Conservation (phyloP, 169 alveolate genomes). For the Cryptosporidium sp. region DNA sequence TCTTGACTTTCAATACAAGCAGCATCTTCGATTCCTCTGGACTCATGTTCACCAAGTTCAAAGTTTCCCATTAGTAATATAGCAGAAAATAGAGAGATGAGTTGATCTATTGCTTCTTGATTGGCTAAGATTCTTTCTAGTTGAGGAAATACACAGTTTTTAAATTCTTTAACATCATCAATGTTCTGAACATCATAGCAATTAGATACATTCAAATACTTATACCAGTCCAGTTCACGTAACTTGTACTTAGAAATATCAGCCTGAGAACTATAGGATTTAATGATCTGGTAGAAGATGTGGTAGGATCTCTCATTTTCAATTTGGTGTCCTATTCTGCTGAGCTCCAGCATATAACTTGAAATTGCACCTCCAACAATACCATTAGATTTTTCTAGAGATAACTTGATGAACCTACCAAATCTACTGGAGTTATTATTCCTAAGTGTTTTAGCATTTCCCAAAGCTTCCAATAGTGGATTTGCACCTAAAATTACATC, state of each 20-base stretch:
- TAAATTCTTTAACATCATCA: slow-evolving; percentile 82
- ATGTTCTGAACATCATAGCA: slow-evolving; percentile 84
- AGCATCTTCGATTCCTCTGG: slow-evolving; percentile 68
- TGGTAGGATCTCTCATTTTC: slow-evolving; percentile 81
- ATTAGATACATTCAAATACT: slow-evolving; percentile 79
- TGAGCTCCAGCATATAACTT: slow-evolving; percentile 68
- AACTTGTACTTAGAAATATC: slow-evolving; percentile 38
- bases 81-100: slow-evolving; percentile 77
- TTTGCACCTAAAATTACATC: slow-evolving; percentile 91
- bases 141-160: slow-evolving; percentile 46
- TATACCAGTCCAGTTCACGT: slow-evolving; percentile 75
- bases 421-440: slow-evolving; percentile 98
- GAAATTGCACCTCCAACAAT: slow-evolving; percentile 78
- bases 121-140: slow-evolving; percentile 53
- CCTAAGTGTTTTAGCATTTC: slow-evolving; percentile 98
- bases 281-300: slow-evolving; percentile 82
- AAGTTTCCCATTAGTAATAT: slow-evolving; percentile 82
- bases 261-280: slow-evolving; percentile 75
- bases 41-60: slow-evolving; percentile 69
- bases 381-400: slow-evolving; percentile 89
- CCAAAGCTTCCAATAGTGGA: slow-evolving; percentile 98
- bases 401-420: slow-evolving; percentile 96
- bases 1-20: slow-evolving; percentile 52
- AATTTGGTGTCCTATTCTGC: slow-evolving; percentile 75
- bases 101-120: slow-evolving; percentile 30